These are phyloP conservation scores for Xanthoparmelia taractica DNA, from an alignment of 495 filamentous ascomycete species.

Conservation along the genomic window DNA sequence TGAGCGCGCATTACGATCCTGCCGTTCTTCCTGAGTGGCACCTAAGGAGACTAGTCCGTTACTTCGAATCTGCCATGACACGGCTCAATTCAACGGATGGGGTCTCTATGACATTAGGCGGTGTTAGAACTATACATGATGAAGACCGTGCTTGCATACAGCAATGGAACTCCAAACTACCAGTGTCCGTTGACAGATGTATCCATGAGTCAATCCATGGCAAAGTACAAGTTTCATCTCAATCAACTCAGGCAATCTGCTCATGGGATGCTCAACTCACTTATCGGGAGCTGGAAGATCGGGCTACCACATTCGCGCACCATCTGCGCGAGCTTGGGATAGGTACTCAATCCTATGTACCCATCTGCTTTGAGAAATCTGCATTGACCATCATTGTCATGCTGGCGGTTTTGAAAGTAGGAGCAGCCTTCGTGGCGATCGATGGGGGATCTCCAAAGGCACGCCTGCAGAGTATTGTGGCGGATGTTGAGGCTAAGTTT, in stretches of 20 bases:
- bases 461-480: conserved; percentile 41
- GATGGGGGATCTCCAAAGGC: conserved; percentile 44
- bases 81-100: conserved; percentile 27
- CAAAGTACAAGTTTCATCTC: neutral
- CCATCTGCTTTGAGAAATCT: conserved; percentile 42
- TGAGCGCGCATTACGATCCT: conserved; percentile 58
- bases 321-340: conserved; percentile 34
- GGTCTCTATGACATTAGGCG: conserved; percentile 25
- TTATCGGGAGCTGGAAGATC: conserved; percentile 40
- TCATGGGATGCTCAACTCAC: conserved; percentile 46
- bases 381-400: conserved; percentile 35
- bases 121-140: conserved; percentile 35
- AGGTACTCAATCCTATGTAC: conserved; percentile 26
- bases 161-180: conserved; percentile 34
- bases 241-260: conserved; percentile 25
- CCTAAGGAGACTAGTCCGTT: conserved; percentile 39
- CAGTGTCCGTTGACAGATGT: conserved; percentile 26
- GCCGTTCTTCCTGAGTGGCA: conserved; percentile 34
- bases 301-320: conserved; percentile 34
- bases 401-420: conserved; percentile 41
- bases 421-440: conserved; percentile 45
- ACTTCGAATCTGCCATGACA: conserved; percentile 34
- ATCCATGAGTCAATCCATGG: conserved; percentile 14
- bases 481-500: conserved; percentile 38
- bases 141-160: conserved; percentile 36